Base-by-base conservation (phyloP, 2,329 filamentous ascomycete genomes). In the Botrytis elliptica region DNA sequence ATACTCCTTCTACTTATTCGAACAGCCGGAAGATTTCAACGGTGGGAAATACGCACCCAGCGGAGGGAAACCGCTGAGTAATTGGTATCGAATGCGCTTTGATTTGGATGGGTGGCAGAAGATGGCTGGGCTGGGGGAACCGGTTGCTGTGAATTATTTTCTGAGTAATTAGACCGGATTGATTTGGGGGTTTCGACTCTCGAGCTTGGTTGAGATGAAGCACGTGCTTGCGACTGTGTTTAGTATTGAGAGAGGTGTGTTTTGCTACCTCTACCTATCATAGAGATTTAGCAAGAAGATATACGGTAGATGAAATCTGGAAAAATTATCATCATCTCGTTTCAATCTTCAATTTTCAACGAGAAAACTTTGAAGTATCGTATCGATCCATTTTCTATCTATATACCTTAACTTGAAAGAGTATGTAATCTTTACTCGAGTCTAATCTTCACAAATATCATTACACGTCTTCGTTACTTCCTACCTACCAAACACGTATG, bases 1-100 rank as follows among this genome's bases (percentile, higher is more conserved):
- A 0, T 88, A 88, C 76, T 73, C 82, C 6, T 87, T 87, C 76
- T 82, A 86, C 74, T 77, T 87, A 36, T 87, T 84, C 74, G 83
- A 86, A 75, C 84, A 87, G 78, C 85, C 85, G 0, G 78, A 73
- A 40, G 81, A 76, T 1, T 84, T 86, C 63, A 79, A 83, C 29
- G 77, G 70, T 9, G 77, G 75, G 69, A 79, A 77, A 40, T 80
- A 82, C 75, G 81, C 80, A 36, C 81, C 83, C 83, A 63, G 74
- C 81, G 12, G 78, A 36, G 83, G 82, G 0, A 80, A 83, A 73
- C 77, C 80, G 0, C n/a, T 86, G 67, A 76, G 82, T 0, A 80
- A 79, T 38, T 76, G 74, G 80, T 57, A 71, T 29, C 81, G 86
- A 25, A 83, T 86, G 75, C 78, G 85, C 25, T 87, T 81, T 75